Evolutionary conservation across 306 rosid genomes (phyloP).

Genomic region (Fragaria iinumae): DNA sequence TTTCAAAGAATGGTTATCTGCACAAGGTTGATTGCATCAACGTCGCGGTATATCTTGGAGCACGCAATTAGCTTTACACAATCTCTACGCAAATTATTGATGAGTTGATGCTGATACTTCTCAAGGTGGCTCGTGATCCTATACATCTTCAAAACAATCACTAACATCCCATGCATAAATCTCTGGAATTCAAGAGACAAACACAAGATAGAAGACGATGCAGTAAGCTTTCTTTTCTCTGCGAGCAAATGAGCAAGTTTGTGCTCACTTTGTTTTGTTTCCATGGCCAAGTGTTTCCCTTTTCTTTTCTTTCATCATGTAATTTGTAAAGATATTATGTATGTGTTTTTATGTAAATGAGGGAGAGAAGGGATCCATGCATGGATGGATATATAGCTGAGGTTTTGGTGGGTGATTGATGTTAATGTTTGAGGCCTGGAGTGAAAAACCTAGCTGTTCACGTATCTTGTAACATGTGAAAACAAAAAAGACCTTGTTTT

Average conservation of each 20-base stretch:
- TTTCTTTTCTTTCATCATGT: neutral
- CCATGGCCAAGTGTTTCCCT: neutral
- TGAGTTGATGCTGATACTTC: neutral
- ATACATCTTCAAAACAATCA: neutral
- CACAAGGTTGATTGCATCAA: slow-evolving; percentile 9
- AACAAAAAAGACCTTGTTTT: neutral
- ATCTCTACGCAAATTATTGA: neutral
- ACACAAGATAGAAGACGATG: no score
- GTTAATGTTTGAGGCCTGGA: slow-evolving; percentile 24
- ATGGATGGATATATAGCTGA: neutral
- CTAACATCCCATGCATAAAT: neutral
- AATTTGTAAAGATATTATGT: neutral
- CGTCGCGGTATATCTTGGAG: neutral
- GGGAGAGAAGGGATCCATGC: neutral
- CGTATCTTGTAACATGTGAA: neutral
- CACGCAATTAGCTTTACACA: slow-evolving; percentile 5
- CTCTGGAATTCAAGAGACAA: no score
- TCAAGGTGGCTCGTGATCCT: slow-evolving; percentile 1
- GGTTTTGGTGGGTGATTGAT: neutral
- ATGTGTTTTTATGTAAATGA: neutral
- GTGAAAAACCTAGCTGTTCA: slow-evolving; percentile 10
- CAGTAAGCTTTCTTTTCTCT: no score
- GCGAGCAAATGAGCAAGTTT: no score
- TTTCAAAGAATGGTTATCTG: neutral
- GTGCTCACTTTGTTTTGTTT: no score